Conservation (phyloP, 1,284 basidiomycete genomes). For the Puccinia hordei region DNA sequence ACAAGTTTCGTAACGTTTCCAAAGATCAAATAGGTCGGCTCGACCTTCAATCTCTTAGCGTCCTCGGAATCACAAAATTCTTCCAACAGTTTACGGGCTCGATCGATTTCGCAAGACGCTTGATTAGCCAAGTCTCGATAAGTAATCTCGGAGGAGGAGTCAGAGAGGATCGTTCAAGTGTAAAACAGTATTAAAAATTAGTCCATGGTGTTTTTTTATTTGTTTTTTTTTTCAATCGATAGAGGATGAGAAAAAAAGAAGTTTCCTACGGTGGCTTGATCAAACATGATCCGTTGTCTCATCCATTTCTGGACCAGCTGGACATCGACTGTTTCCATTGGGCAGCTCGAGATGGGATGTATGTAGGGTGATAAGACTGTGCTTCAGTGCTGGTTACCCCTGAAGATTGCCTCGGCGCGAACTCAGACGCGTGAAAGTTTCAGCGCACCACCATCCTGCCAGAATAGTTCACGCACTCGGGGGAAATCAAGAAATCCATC, state of each 20-base stretch:
- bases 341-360: neutral
- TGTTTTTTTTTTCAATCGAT: too few species aligned
- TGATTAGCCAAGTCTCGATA: conserved; percentile 26
- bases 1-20: neutral
- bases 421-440: too few species aligned
- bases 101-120: conserved; percentile 4
- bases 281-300: conserved; percentile 37
- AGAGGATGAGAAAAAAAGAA: neutral
- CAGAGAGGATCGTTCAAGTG: neutral
- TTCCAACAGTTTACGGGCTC: conserved; percentile 32
- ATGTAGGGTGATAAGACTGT: neutral
- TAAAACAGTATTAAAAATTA: too few species aligned
- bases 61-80: conserved; percentile 27
- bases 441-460: too few species aligned
- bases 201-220: too few species aligned
- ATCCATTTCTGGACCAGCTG: conserved; percentile 35
- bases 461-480: too few species aligned
- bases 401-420: too few species aligned
- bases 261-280: conserved; percentile 40
- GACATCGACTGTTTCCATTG: neutral
- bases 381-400: neutral
- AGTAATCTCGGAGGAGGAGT: conserved; percentile 3
- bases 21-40: conserved; percentile 37
- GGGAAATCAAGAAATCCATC: too few species aligned
- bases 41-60: conserved; percentile 23